Conservation (phyloP, 2,329 filamentous ascomycete species). For the Xylariaceae sp. region DNA sequence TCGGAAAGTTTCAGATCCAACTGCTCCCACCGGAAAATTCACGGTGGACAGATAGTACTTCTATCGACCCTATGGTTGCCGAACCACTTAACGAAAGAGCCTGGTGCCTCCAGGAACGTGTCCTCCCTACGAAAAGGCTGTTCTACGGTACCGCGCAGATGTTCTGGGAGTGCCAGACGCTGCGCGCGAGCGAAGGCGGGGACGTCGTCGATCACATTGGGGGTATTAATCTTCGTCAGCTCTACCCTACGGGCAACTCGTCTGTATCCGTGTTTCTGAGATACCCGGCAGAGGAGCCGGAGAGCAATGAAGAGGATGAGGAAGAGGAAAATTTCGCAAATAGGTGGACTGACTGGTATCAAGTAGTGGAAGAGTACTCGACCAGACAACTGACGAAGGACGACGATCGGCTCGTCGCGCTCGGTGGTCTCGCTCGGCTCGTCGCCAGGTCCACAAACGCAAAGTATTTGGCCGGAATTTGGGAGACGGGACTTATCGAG, state of each 20-base stretch:
- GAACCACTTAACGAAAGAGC: slow-evolving; percentile 30
- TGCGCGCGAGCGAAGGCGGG: slow-evolving; percentile 31
- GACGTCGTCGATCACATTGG: slow-evolving; percentile 8
- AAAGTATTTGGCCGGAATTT: slow-evolving; percentile 36
- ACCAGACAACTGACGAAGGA: slow-evolving; percentile 32
- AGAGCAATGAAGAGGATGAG: not conserved
- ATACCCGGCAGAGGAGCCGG: not conserved
- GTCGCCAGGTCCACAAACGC: slow-evolving; percentile 15
- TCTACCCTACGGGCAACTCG: slow-evolving; percentile 19
- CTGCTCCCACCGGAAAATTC: not conserved
- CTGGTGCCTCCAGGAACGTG: slow-evolving; percentile 35
- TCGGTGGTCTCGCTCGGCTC: slow-evolving; percentile 37
- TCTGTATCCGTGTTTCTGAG: slow-evolving; percentile 20
- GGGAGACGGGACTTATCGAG: slow-evolving; percentile 31
- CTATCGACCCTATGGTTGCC: not conserved
- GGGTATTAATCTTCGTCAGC: slow-evolving; percentile 13
- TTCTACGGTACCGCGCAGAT: slow-evolving; percentile 30
- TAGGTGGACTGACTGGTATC: slow-evolving; percentile 31
- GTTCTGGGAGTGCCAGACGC: slow-evolving; percentile 33
- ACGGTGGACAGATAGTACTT: not conserved
- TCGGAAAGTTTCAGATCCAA: not conserved
- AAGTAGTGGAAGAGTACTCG: slow-evolving; percentile 35
- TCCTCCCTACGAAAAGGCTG: slow-evolving; percentile 27
- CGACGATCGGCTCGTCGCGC: slow-evolving; percentile 37
- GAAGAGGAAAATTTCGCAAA: not conserved